Conservation (phyloP, 192 early-diverging fungal genomes). For the Entomortierella beljakovae region DNA sequence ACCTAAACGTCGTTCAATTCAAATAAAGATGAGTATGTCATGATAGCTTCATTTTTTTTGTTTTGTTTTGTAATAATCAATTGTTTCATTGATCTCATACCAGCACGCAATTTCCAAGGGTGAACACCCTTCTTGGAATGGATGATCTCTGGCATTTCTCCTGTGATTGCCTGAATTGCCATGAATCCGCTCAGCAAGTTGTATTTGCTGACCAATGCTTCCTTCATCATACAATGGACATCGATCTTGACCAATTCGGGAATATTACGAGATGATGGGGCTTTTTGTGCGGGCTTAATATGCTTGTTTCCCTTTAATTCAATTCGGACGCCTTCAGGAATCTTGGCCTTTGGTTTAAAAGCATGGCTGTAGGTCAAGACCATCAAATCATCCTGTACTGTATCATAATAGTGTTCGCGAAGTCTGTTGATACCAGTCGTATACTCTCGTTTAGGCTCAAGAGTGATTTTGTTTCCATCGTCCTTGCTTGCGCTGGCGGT, state of each 20-base stretch:
- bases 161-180: slow-evolving; percentile 91
- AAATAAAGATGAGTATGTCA: background rate
- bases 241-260: slow-evolving; percentile 81
- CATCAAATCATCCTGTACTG: slow-evolving; percentile 66
- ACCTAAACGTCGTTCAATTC: slow-evolving; percentile 35
- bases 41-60: background rate
- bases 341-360: slow-evolving; percentile 48
- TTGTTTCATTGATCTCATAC: slow-evolving; percentile 22
- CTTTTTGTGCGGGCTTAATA: slow-evolving; percentile 67
- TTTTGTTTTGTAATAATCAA: background rate
- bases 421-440: slow-evolving; percentile 50
- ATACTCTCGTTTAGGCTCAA: slow-evolving; percentile 24
- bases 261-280: slow-evolving; percentile 66
- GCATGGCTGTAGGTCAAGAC: slow-evolving; percentile 64
- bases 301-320: slow-evolving; percentile 59
- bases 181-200: slow-evolving; percentile 91
- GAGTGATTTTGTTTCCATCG: background rate
- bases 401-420: slow-evolving; percentile 61
- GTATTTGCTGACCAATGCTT: slow-evolving; percentile 90
- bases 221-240: slow-evolving; percentile 89
- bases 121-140: slow-evolving; percentile 85
- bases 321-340: slow-evolving; percentile 45
- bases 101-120: slow-evolving; percentile 88
- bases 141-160: slow-evolving; percentile 81
- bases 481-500: too few relatives aligned